phyloP scores from a whole-genome alignment of 2,329 filamentous ascomycete species.

The Hypocreales sp. region DNA sequence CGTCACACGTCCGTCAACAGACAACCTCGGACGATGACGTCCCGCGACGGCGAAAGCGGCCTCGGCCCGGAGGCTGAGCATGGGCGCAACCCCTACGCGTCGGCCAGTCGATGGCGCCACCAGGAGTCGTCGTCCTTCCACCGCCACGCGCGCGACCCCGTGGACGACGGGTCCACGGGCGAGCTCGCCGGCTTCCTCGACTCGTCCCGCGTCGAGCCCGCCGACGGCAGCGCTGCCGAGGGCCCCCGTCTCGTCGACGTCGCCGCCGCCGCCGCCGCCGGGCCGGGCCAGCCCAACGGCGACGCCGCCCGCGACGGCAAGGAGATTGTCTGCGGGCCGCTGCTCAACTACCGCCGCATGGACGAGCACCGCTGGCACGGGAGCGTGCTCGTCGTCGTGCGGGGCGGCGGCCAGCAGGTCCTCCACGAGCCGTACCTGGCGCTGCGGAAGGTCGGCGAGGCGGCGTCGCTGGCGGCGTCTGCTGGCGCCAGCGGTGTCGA shows the following conservation, averaged over 20 bases:
- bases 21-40: too few species aligned
- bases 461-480: slow-evolving; percentile 4
- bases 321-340: slow-evolving; percentile 54
- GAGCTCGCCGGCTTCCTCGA: slow-evolving; percentile 44
- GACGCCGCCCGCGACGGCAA: slow-evolving; percentile 25
- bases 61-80: neutral
- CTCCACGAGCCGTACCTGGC: slow-evolving; percentile 42
- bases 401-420: slow-evolving; percentile 47
- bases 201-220: slow-evolving; percentile 30
- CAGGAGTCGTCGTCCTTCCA: slow-evolving; percentile 44
- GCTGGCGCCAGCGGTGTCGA: slow-evolving; percentile 14
- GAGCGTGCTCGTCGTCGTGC: slow-evolving; percentile 71
- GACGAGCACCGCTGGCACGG: slow-evolving; percentile 63
- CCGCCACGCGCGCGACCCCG: slow-evolving; percentile 25
- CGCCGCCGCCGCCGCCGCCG: slow-evolving; percentile 19
- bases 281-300: slow-evolving; percentile 10
- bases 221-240: slow-evolving; percentile 13
- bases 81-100: slow-evolving; percentile 37
- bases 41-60: too few species aligned
- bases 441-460: slow-evolving; percentile 27
- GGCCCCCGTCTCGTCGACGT: slow-evolving; percentile 33
- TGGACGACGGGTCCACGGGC: slow-evolving; percentile 24
- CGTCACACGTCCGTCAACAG: too few species aligned
- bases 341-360: slow-evolving; percentile 68
- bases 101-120: slow-evolving; percentile 44